Evolutionary conservation across 225 moss, liverwort and hornwort species (phyloP), one percentile per base, ranked within the genome.

Genomic region (Rhytidiadelphus loreus): DNA sequence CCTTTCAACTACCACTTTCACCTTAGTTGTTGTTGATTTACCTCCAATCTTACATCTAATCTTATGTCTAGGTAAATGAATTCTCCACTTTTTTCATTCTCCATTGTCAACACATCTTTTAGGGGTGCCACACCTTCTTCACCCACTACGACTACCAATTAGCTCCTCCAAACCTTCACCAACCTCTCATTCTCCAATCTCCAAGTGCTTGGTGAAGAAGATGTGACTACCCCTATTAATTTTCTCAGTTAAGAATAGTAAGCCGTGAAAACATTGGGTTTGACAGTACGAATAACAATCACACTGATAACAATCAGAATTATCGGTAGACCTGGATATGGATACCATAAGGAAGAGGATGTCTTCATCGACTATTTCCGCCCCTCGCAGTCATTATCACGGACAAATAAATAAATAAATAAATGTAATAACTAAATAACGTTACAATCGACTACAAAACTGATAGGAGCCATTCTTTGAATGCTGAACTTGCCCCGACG

Each of bases 401-500:
- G 52, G 60, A 80, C 33, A 60, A 35, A 41, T 35, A 81, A 66
- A 81, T 65, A 60, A 35, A 41, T 35, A 81, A 66, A 81, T 65
- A 23, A 58, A 75, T 77, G 76, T 24, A 41, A 72, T 39, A 72
- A 83, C 73, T 70, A 84, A 66, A 74, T 81, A 85, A 72, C 71
- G 63, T 88, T 88, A 92, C 89, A 90, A 85, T 77, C 82, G 57
- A 48, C 77, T 91, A 77, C 88, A 82, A 82, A 88, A 92, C 58
- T 87, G 58, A 71, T n/a, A 84, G 60, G 61, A 87, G 44, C 44
- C 46, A 44, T 33, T 69, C 77, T 71, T 37, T 37, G 37, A 52
- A 69, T 58, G 13, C 29, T 81, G 82, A 43, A 43, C 55, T 83
- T 82, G 48, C 64, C 72, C 10, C 21, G 7, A 65, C 22, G 65